phyloP scores from a whole-genome alignment of 2,329 filamentous ascomycete genomes.

The Tolypocladium endophyticum region DNA sequence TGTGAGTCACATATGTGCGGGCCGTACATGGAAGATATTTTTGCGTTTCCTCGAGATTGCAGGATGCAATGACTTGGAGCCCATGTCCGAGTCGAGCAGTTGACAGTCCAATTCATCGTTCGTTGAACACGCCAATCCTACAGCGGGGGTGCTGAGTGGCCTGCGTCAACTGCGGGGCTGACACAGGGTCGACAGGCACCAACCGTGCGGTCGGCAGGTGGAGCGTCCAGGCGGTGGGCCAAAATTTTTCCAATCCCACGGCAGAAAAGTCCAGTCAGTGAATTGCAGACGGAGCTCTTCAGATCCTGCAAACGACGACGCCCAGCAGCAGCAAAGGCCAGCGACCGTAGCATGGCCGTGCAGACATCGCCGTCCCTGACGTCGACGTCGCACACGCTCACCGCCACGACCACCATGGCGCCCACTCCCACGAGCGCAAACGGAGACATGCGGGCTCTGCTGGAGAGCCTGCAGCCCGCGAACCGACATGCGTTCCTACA shows the following conservation, averaged over 20 bases:
- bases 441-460: conserved; percentile 36
- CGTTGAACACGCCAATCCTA: too few relatives aligned
- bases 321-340: neutral
- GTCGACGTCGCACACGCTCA: conserved; percentile 55
- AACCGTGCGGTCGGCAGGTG: neutral
- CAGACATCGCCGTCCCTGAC: conserved; percentile 48
- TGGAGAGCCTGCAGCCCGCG: conserved; percentile 44
- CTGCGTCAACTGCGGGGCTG: neutral
- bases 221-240: conserved; percentile 6
- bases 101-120: too few relatives aligned
- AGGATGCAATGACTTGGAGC: too few relatives aligned
- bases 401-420: conserved; percentile 34
- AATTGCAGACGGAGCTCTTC: neutral
- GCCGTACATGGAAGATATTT: too few relatives aligned
- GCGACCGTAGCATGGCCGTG: conserved; percentile 21
- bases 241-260: conserved; percentile 5
- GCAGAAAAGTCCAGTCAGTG: conserved; percentile 2
- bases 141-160: neutral
- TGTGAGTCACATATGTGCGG: too few relatives aligned
- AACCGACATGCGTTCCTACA: conserved; percentile 69
- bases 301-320: neutral
- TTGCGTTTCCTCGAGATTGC: too few relatives aligned
- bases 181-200: neutral
- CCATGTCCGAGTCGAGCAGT: too few relatives aligned
- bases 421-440: conserved; percentile 21